Percentiles rank a stretch among this genome's conserved stretches.
These are phyloP conservation scores for Thermochaetoides dissita DNA, from an alignment of 2,329 filamentous ascomycete genomes.

Conservation along the genomic window DNA sequence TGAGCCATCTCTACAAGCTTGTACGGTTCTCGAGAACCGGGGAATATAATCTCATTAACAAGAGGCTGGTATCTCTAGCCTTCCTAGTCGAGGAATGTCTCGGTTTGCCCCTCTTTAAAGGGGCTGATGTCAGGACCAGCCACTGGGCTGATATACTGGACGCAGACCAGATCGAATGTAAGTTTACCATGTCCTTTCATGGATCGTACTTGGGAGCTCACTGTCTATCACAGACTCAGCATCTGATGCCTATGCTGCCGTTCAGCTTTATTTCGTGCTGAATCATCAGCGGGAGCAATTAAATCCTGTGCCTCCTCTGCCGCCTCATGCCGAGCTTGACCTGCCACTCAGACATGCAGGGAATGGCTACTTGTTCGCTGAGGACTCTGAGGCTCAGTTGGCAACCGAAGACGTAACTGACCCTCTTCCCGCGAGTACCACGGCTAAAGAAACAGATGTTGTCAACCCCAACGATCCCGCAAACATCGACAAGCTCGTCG, in stretches of 20 bases:
- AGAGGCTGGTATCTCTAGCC: conserved; percentile 50
- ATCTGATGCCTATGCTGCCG: conserved; percentile 67
- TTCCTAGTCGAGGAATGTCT: conserved; percentile 58
- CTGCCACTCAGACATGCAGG: conserved; percentile 34
- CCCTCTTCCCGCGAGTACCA: too few species aligned
- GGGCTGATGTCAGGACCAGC: conserved; percentile 50
- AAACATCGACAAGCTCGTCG: too few species aligned
- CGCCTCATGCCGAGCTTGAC: conserved; percentile 53
- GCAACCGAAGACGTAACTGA: too few species aligned
- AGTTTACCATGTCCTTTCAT: conserved; percentile 21
- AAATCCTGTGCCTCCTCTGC: conserved; percentile 55
- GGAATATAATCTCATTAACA: conserved; percentile 47
- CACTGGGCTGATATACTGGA: conserved; percentile 57
- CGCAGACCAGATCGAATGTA: conserved; percentile 55
- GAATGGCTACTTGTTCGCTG: too few species aligned
- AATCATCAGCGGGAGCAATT: conserved; percentile 54
- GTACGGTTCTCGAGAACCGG: conserved; percentile 49
- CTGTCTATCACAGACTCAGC: conserved; percentile 48
- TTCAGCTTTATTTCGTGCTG: conserved; percentile 58
- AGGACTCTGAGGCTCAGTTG: too few species aligned
- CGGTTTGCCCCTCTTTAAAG: conserved; percentile 63
- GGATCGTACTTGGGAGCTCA: conserved; percentile 3
- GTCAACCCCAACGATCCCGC: too few species aligned
- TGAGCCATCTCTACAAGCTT: conserved; percentile 69
- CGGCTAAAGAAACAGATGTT: too few species aligned